Conservation (phyloP, 1,139 yeast species). For the Geotrichum candidum region DNA sequence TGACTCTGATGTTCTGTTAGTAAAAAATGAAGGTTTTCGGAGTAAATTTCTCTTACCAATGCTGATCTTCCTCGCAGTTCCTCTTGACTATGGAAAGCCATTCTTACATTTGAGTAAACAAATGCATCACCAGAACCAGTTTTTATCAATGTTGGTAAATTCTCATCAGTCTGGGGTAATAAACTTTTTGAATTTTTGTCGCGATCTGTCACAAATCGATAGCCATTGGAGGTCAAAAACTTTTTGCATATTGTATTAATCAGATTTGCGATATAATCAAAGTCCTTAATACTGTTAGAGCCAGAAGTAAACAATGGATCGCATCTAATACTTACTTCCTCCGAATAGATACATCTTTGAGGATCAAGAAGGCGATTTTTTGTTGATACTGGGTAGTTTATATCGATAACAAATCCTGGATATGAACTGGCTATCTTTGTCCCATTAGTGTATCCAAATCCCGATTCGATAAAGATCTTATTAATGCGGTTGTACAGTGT, state of each 20-base stretch:
- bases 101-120: slow-evolving; percentile 5
- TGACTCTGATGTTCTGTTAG: neutral
- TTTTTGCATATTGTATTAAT: slow-evolving; percentile 4
- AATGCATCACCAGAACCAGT: neutral
- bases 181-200: neutral
- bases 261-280: slow-evolving; percentile 12
- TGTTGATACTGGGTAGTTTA: slow-evolving; percentile 33
- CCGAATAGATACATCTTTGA: slow-evolving; percentile 32
- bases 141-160: neutral
- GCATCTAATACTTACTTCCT: neutral
- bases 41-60: neutral
- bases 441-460: slow-evolving; percentile 1
- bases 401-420: slow-evolving; percentile 36
- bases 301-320: neutral
- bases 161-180: neutral
- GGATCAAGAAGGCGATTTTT: slow-evolving; percentile 44
- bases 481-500: slow-evolving; percentile 33
- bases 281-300: slow-evolving; percentile 1
- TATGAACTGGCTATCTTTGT: neutral
- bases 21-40: neutral
- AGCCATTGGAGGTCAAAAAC: slow-evolving; percentile 10
- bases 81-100: slow-evolving; percentile 3
- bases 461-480: slow-evolving; percentile 26
- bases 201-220: neutral
- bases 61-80: slow-evolving; percentile 4